Evolutionary conservation across 2,329 filamentous ascomycete genomes (phyloP).

Genomic region (Colletotrichum acutatum): DNA sequence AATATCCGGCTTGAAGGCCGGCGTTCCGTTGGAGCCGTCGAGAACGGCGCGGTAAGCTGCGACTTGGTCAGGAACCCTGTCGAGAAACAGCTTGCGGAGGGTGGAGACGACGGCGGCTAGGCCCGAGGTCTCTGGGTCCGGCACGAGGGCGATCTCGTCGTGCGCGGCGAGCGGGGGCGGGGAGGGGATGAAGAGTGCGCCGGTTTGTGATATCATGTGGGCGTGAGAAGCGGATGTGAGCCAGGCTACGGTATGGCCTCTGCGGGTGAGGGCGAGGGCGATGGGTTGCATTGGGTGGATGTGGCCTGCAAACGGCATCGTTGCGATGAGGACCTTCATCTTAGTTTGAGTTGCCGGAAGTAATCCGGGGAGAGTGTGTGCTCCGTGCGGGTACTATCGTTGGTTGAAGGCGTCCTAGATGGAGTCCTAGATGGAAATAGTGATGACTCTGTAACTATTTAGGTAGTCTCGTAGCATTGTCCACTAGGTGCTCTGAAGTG

Average conservation of each 20-base stretch:
- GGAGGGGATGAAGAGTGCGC: slow-evolving; percentile 6
- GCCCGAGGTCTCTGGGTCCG: slow-evolving; percentile 8
- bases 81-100: slow-evolving; percentile 11
- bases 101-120: slow-evolving; percentile 11
- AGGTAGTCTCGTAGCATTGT: too few species aligned
- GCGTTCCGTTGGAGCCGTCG: background rate
- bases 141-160: background rate
- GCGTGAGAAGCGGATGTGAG: slow-evolving; percentile 15
- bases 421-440: too few species aligned
- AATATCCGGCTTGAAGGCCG: background rate
- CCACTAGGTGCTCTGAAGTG: too few species aligned
- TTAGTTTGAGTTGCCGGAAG: fast-evolving
- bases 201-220: slow-evolving; percentile 1
- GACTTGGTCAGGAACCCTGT: slow-evolving; percentile 12
- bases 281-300: slow-evolving; percentile 17
- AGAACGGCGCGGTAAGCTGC: slow-evolving; percentile 5
- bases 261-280: slow-evolving; percentile 12
- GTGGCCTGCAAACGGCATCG: slow-evolving; percentile 17
- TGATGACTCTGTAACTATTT: too few species aligned
- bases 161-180: slow-evolving; percentile 5
- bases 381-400: too few species aligned
- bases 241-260: slow-evolving; percentile 21
- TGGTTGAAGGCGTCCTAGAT: too few species aligned
- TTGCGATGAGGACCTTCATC: slow-evolving; percentile 31
- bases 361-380: too few species aligned